phyloP scores from a whole-genome alignment of 352 stramenopile genomes.

The Globisporangium radiosum region DNA sequence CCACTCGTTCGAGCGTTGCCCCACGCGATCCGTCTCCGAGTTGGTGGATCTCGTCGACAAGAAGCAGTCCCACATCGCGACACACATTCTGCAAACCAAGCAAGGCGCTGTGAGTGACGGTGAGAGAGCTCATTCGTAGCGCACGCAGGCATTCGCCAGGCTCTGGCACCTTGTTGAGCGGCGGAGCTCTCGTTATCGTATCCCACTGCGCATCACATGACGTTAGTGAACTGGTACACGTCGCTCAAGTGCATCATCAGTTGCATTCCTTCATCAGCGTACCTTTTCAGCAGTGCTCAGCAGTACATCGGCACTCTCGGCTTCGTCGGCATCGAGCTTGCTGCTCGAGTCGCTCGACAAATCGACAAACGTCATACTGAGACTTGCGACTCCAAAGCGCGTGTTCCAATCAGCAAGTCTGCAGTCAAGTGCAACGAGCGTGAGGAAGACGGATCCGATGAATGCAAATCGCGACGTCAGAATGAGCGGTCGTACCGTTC shows the following conservation, averaged over 20 bases:
- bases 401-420: conserved; percentile 30
- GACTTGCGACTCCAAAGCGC: conserved; percentile 24
- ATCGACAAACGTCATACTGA: conserved; percentile 33
- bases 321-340: conserved; percentile 4
- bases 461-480: not conserved
- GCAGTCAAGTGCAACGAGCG: not conserved
- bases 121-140: not conserved
- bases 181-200: conserved; percentile 16
- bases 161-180: conserved; percentile 10
- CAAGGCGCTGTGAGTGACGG: not conserved
- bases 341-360: conserved; percentile 16
- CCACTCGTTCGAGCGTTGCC: conserved; percentile 22
- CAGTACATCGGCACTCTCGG: conserved; percentile 21
- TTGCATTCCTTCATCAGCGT: not conserved
- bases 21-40: conserved; percentile 26
- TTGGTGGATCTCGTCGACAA: conserved; percentile 43
- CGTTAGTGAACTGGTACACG: not conserved
- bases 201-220: conserved; percentile 26
- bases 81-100: conserved; percentile 8
- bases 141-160: not conserved
- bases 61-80: conserved; percentile 11
- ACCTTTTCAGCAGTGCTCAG: conserved; percentile 45
- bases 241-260: too few species aligned
- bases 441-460: too few species aligned
- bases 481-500: conserved; percentile 19